Base-by-base conservation (phyloP, 345 rosid genomes). In the Lepidium aucheri region DNA sequence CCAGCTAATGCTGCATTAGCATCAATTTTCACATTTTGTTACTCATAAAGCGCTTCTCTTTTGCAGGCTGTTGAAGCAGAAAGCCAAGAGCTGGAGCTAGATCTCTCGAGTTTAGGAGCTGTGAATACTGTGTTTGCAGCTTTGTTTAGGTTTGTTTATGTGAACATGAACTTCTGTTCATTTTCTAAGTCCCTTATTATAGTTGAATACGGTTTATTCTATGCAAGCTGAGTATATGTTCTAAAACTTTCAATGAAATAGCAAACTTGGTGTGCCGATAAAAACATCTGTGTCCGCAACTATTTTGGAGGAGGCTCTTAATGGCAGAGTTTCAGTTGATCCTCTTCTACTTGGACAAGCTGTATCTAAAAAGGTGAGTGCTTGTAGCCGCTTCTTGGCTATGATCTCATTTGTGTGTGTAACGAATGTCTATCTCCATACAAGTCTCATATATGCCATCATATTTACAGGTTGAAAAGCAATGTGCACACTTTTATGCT, bases 81-180 rank as follows among this genome's bases (percentile, higher is more conserved):
- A 39, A 80, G 86, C 73, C 95, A 86, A 78, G 97, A 94, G 33
- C 78, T 94, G 78, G 99, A 94, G 79, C 76, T 90, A 36, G 99
- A 94, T 85, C 99, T 94, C 75, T 94, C 99, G 52, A 94, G 96
- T 73, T 78, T 94, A 68, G 96, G 97, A 59, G 84, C 99, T 72
- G 89, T 94, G 60, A 94, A 94, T 78, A 94, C 96, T 49, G 90
- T 94, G 78, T 94, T 94, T 81, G 99, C 99, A 50, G 99, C 99
- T 63, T 83, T 94, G 69, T 90, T 94, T 81, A 94, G 99, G 99
- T 87, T 73, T 49, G 55, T 69, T 56, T 47, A 0, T 39, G 13
- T 35, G 38, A 13, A 20, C 1, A 3, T 55, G 13, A 33, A 41
- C 43, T 59, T 44, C 42, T 14, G 17, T 45, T 38, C 39, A 50